A percentile compares a stretch with the other conserved stretches of the same genome.
These are phyloP conservation scores for Geotrichum fermentans DNA, from an alignment of 1,139 yeast genomes.

Conservation along the genomic window DNA sequence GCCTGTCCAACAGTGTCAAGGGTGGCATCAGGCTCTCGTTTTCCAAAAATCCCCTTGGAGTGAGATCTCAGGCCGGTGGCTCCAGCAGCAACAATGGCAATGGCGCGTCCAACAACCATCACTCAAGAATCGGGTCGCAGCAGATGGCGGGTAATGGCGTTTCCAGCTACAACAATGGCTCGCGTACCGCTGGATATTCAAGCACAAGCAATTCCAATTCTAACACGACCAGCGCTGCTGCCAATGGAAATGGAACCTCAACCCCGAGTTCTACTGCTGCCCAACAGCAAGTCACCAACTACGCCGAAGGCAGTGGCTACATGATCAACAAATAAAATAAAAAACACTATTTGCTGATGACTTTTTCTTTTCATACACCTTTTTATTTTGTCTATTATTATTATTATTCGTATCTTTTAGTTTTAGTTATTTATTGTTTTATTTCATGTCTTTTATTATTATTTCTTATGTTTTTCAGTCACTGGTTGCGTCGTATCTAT, in stretches of 20 bases:
- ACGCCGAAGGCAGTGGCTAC: too few species aligned
- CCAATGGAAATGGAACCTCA: too few species aligned
- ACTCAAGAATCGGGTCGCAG: constrained; percentile 16
- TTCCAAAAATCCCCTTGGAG: constrained; percentile 94
- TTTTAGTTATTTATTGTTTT: neutral
- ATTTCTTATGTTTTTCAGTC: too few species aligned
- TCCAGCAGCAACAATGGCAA: constrained; percentile 15
- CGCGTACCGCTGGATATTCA: neutral
- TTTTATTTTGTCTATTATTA: too few species aligned
- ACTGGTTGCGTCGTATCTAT: too few species aligned
- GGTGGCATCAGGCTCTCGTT: constrained; percentile 93
- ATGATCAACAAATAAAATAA: too few species aligned
- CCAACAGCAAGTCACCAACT: neutral
- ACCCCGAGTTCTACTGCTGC: too few species aligned
- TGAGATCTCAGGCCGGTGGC: constrained; percentile 44
- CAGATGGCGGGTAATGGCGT: neutral
- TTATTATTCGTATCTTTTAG: neutral
- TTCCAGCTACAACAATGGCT: neutral
- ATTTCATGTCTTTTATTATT: too few species aligned
- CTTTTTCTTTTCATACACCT: neutral
- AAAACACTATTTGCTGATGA: too few species aligned
- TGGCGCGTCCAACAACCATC: neutral
- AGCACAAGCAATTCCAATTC: too few species aligned
- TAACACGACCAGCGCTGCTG: constrained; percentile 11
- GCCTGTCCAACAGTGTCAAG: constrained; percentile 61